Conservation (phyloP, 495 filamentous ascomycete species). For the Podospora anserina region DNA sequence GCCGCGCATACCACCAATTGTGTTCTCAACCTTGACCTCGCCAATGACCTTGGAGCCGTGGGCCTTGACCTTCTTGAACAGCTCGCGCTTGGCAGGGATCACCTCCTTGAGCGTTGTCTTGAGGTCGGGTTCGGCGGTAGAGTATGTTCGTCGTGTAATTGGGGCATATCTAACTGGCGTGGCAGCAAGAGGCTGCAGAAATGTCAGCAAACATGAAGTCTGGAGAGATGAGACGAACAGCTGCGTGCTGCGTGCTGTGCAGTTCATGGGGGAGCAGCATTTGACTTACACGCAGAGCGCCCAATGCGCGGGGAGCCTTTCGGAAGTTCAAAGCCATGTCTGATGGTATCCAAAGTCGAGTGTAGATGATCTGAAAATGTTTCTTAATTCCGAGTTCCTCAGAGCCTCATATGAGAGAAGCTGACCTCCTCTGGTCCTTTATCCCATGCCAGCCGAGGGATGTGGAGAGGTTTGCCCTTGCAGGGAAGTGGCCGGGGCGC, state of each 20-base stretch:
- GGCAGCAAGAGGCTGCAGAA: slow-evolving; percentile 35
- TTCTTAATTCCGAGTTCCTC: background rate
- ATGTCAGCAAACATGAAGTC: background rate
- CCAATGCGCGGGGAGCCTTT: slow-evolving; percentile 34
- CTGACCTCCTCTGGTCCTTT: background rate
- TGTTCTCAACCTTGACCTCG: slow-evolving; percentile 90
- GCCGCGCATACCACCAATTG: slow-evolving; percentile 94
- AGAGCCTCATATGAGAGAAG: background rate
- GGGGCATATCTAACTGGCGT: slow-evolving; percentile 27
- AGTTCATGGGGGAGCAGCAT: background rate
- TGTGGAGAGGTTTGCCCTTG: slow-evolving; percentile 6
- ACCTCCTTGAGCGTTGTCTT: slow-evolving; percentile 76
- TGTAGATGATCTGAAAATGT: slow-evolving; percentile 4
- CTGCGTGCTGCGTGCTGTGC: no score
- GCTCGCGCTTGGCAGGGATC: slow-evolving; percentile 89
- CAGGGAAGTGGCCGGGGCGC: slow-evolving; percentile 8
- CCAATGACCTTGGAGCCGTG: slow-evolving; percentile 80
- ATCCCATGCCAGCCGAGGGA: slow-evolving; percentile 12
- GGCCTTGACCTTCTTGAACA: slow-evolving; percentile 85
- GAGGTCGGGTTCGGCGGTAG: slow-evolving; percentile 77
- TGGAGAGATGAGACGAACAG: no score
- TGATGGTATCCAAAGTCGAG: background rate
- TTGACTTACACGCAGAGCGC: slow-evolving; percentile 52
- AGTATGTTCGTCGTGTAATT: slow-evolving; percentile 50
- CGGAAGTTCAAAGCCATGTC: slow-evolving; percentile 31